Conservation (phyloP, 2,329 filamentous ascomycete species). For the Plectosphaerella plurivora region DNA sequence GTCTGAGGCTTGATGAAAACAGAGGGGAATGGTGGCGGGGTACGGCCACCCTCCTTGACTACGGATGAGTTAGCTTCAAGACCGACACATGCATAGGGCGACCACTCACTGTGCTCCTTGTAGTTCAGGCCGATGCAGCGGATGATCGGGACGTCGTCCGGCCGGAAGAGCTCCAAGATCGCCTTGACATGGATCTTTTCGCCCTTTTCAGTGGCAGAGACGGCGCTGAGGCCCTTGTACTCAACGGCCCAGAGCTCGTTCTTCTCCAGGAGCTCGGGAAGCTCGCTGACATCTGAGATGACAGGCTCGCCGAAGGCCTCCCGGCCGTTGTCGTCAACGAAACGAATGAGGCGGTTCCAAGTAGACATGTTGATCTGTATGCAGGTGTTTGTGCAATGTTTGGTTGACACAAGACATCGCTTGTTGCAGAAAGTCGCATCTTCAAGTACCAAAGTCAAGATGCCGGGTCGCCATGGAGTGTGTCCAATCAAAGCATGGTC, state of each 20-base stretch:
- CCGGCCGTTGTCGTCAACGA: slow-evolving; percentile 24
- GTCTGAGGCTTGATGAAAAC: slow-evolving; percentile 47
- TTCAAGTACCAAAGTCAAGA: too few relatives aligned
- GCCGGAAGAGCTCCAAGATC: slow-evolving; percentile 21
- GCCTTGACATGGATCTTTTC: slow-evolving; percentile 24
- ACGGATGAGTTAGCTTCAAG: background rate
- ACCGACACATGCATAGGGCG: background rate
- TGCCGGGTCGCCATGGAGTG: too few relatives aligned
- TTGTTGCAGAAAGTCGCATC: too few relatives aligned
- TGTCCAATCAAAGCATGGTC: too few relatives aligned
- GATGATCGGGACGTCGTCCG: slow-evolving; percentile 27
- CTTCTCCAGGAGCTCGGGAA: slow-evolving; percentile 15
- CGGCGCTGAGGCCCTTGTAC: slow-evolving; percentile 21
- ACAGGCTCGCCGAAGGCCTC: slow-evolving; percentile 28
- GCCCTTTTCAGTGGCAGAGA: slow-evolving; percentile 16
- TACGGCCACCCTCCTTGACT: slow-evolving; percentile 49
- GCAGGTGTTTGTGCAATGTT: too few relatives aligned
- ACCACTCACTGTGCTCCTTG: slow-evolving; percentile 27
- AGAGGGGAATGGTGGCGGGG: slow-evolving; percentile 41
- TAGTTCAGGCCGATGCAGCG: slow-evolving; percentile 31
- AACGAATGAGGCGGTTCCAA: slow-evolving; percentile 28
- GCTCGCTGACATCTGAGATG: slow-evolving; percentile 19
- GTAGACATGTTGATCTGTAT: background rate
- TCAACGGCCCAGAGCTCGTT: slow-evolving; percentile 23
- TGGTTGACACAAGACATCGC: too few relatives aligned